Conservation (phyloP, 1,284 basidiomycete genomes). For the Heterobasidion occidentale region DNA sequence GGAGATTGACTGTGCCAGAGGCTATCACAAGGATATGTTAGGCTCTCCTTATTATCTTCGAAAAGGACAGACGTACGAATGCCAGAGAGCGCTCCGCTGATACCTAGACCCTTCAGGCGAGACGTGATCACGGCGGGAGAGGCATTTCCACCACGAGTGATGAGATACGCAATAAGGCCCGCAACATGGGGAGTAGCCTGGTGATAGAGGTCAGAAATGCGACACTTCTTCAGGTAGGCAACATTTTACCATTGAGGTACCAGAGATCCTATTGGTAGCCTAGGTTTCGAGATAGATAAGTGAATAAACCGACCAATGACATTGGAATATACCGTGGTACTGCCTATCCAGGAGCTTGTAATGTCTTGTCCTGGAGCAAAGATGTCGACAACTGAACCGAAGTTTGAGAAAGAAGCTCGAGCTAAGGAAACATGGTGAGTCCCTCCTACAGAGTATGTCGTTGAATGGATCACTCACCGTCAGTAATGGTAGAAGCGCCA, state of each 20-base stretch:
- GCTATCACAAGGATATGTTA: conserved; percentile 6
- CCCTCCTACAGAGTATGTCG: too few species aligned
- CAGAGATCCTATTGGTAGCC: conserved; percentile 22
- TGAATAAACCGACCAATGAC: not conserved
- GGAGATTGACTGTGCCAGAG: conserved; percentile 16
- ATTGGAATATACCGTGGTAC: conserved; percentile 13
- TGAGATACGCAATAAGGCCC: conserved; percentile 27
- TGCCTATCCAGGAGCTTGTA: conserved; percentile 24
- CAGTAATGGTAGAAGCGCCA: conserved; percentile 49
- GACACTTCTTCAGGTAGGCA: not conserved
- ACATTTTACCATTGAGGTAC: conserved; percentile 21
- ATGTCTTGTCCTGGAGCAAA: conserved; percentile 28
- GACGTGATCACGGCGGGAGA: conserved; percentile 20
- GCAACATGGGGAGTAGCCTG: conserved; percentile 25
- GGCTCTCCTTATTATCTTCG: not conserved
- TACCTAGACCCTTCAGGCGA: conserved; percentile 15
- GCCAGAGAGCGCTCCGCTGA: conserved; percentile 19
- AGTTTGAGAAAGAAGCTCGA: conserved; percentile 26
- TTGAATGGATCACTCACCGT: conserved; percentile 20
- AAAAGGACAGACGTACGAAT: conserved; percentile 14
- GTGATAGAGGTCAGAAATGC: too few species aligned
- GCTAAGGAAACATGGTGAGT: not conserved
- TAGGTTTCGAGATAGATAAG: not conserved
- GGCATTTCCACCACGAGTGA: conserved; percentile 20
- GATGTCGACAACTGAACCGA: conserved; percentile 25